Evolutionary conservation across 2,329 filamentous ascomycete species (phyloP).

Genomic region (Atkinsonella texensis): DNA sequence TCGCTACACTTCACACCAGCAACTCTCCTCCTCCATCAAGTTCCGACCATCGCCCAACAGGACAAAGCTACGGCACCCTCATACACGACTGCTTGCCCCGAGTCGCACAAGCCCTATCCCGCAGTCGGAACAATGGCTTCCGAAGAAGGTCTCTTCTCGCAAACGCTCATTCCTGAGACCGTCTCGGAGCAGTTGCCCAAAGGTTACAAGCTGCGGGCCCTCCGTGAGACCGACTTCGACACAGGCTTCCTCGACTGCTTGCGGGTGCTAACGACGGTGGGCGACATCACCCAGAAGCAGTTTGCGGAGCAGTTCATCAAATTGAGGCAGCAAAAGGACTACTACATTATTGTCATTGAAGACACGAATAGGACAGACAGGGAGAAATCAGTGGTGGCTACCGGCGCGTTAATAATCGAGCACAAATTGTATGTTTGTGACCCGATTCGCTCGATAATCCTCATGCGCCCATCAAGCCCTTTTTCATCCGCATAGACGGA

Average conservation of each 20-base stretch:
- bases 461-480: too few relatives aligned
- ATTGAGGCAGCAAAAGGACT: slow-evolving; percentile 63
- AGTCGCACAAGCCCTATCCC: slow-evolving; percentile 3
- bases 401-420: slow-evolving; percentile 82
- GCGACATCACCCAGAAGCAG: slow-evolving; percentile 63
- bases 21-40: not conserved
- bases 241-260: slow-evolving; percentile 84
- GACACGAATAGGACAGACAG: slow-evolving; percentile 45
- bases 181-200: slow-evolving; percentile 63
- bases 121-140: slow-evolving; percentile 7
- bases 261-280: slow-evolving; percentile 83
- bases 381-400: slow-evolving; percentile 65
- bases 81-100: not conserved
- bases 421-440: slow-evolving; percentile 64
- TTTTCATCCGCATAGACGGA: too few relatives aligned
- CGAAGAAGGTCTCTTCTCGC: slow-evolving; percentile 59
- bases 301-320: slow-evolving; percentile 75
- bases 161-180: slow-evolving; percentile 62
- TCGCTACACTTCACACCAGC: not conserved
- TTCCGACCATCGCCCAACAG: not conserved
- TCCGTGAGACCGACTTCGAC: slow-evolving; percentile 66
- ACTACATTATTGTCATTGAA: slow-evolving; percentile 79
- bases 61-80: not conserved
- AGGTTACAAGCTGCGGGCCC: slow-evolving; percentile 71
- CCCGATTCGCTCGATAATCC: too few relatives aligned